Conservation (phyloP, 139 green algal genomes). For the Tetradesmus obliquus region DNA sequence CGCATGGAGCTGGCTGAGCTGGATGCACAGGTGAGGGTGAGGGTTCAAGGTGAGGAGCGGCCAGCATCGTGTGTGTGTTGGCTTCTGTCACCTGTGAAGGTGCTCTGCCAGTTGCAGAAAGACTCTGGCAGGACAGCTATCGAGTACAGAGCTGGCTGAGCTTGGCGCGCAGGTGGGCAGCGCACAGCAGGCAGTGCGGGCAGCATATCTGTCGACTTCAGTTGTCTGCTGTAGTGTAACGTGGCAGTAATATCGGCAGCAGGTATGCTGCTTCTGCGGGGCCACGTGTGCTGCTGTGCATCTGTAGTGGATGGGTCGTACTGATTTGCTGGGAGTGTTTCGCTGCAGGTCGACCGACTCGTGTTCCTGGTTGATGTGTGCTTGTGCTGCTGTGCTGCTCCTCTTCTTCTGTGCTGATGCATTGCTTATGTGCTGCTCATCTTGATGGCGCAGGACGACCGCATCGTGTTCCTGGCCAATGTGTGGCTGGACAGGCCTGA, state of each 20-base stretch:
- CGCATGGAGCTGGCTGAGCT: slow-evolving; percentile 54
- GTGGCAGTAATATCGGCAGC: no score
- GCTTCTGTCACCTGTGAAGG: no score
- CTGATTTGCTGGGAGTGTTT: neutral
- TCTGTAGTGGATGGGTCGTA: neutral
- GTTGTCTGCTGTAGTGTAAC: no score
- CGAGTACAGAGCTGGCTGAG: slow-evolving; percentile 53
- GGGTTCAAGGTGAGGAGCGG: neutral
- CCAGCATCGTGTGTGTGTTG: no score
- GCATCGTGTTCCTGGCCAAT: slow-evolving; percentile 86
- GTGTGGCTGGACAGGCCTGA: slow-evolving; percentile 85
- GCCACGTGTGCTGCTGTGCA: neutral
- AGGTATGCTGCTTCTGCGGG: no score
- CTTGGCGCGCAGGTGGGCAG: slow-evolving; percentile 19
- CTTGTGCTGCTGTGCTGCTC: no score
- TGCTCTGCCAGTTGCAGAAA: no score
- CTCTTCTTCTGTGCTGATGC: neutral
- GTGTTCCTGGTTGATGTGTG: no score
- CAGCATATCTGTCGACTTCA: no score
- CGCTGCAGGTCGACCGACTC: no score
- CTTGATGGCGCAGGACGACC: slow-evolving; percentile 47
- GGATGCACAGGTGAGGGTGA: slow-evolving; percentile 21
- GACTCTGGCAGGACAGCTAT: slow-evolving; percentile 16
- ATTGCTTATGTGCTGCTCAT: neutral
- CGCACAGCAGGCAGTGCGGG: no score